Evolutionary conservation across 495 filamentous ascomycete genomes (phyloP).

Genomic region (Penicillium alfredii): DNA sequence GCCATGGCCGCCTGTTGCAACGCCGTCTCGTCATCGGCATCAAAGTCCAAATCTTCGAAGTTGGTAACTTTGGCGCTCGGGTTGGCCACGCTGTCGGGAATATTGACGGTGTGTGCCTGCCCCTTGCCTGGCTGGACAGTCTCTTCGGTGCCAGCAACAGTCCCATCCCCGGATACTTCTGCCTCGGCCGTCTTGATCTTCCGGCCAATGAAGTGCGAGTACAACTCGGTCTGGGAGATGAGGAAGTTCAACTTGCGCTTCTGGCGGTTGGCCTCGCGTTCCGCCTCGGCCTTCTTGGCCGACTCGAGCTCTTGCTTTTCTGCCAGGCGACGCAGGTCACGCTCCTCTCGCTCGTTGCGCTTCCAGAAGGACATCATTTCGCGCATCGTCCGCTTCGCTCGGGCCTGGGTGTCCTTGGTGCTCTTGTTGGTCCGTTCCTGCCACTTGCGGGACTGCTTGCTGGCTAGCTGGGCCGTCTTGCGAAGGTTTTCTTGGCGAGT

Average conservation of each 20-base stretch:
- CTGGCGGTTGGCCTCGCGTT: conserved; percentile 93
- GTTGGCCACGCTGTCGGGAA: conserved; percentile 54
- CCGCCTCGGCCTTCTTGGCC: conserved; percentile 91
- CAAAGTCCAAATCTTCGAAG: conserved; percentile 93
- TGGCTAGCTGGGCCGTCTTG: conserved; percentile 94
- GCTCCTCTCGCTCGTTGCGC: conserved; percentile 94
- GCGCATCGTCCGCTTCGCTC: conserved; percentile 95
- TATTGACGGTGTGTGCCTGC: conserved; percentile 44
- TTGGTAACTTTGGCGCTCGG: conserved; percentile 70
- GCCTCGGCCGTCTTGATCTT: conserved; percentile 97
- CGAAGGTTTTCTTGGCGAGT: conserved; percentile 88
- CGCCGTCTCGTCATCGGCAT: conserved; percentile 82
- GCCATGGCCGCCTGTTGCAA: conserved; percentile 81
- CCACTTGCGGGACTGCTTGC: conserved; percentile 96
- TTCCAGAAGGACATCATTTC: conserved; percentile 99
- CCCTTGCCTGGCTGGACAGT: conserved; percentile 41
- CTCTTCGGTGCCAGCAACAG: conserved; percentile 50
- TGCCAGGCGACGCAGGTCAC: conserved; percentile 85
- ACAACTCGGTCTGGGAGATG: conserved; percentile 97
- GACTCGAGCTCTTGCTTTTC: conserved; percentile 96
- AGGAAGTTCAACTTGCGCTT: conserved; percentile 99
- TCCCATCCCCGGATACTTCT: conserved; percentile 76
- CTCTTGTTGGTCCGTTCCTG: conserved; percentile 97
- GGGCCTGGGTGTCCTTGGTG: conserved; percentile 92
- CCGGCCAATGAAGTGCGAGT: conserved; percentile 98